Evolutionary conservation across 2,329 filamentous ascomycete species (phyloP), one percentile per base, ranked within the genome.

Genomic region (Ceratocystis huliohia): DNA sequence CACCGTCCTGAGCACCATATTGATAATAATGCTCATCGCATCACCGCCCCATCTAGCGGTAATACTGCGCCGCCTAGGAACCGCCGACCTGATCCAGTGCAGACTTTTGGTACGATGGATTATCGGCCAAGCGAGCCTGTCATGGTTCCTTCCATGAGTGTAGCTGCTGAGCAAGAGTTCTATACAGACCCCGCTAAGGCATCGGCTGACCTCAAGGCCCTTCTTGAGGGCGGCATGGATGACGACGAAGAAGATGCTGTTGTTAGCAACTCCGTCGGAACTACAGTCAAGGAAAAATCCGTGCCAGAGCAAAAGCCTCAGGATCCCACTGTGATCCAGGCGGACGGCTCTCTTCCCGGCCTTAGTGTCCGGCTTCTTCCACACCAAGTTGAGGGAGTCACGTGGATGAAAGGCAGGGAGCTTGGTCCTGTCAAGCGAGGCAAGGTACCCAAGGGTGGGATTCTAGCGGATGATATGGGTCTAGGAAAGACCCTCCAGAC

Each of bases 381-480:
- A 3, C 94, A 99, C 76, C 94, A 99, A 75, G 85, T 96, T 15
- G 90, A 96, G 66, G 94, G 94, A 71, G 88, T 97, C 0, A 84
- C 87, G 66, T 99, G 94, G 93, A 96, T 99, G 91, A 87, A 84
- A 66, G 89, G 92, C 68, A 91, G 95, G 72, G 94, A 99, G 76
- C 86, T 91, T 10, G 92, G 93, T 1, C 85, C 86, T 20, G 85
- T 89, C 68, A 96, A 94, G 77, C 88, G 87, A 71, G 89, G 89
- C 68, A 84, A 79, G 69, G 82, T 95, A 8, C 91, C 93, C 37
- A 94, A 95, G 71, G 94, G 94, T 45, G 94, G 94, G 20, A 96
- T 99, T 69, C 82, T 99, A 45, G 94, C 94, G 20, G 94, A 99
- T 72, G 94, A 99, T 74, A 95, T 97, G 93, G 93, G 93, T 70